A percentile compares a stretch with the other conserved stretches of the same genome.
Conservation (phyloP, 768 basidiomycete genomes). For the Mycena haematopus region DNA sequence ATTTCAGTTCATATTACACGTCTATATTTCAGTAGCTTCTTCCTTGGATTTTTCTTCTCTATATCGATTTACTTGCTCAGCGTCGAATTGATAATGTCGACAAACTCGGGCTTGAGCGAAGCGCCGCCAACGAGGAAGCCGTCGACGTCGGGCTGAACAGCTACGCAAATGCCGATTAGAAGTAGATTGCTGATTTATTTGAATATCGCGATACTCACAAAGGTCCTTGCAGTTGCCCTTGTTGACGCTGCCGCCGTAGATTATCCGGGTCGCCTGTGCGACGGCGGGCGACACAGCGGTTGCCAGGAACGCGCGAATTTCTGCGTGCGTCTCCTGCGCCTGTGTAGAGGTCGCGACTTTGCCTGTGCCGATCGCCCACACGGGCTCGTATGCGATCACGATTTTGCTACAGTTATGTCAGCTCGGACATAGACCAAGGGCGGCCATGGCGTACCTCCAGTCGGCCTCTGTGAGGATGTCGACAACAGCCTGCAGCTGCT, state of each 20-base stretch:
- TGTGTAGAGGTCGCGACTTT: conserved; percentile 92
- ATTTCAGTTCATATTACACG: conserved; percentile 7
- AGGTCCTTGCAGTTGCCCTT: conserved; percentile 90
- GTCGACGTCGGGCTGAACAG: conserved; percentile 82
- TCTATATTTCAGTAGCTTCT: conserved; percentile 16
- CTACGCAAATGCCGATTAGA: conserved; percentile 45
- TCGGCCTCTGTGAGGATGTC: conserved; percentile 63
- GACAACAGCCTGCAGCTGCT: conserved; percentile 81
- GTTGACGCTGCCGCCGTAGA: conserved; percentile 95
- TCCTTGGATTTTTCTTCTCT: neutral
- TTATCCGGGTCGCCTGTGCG: conserved; percentile 79
- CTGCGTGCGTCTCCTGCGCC: conserved; percentile 90
- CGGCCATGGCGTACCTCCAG: conserved; percentile 71
- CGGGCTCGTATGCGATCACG: conserved; percentile 96
- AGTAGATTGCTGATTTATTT: neutral
- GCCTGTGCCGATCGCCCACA: conserved; percentile 99
- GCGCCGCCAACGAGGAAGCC: conserved; percentile 99
- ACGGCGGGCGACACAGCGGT: conserved; percentile 69
- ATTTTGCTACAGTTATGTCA: conserved; percentile 62
- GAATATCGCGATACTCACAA: conserved; percentile 53
- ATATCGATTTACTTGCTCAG: conserved; percentile 3
- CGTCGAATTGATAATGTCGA: conserved; percentile 84
- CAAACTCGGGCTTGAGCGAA: conserved; percentile 96
- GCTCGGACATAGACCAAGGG: neutral
- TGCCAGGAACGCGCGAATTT: conserved; percentile 78